These are phyloP conservation scores for Ascochyta clinopodiicola DNA, from an alignment of 2,329 filamentous ascomycete genomes.

Conservation along the genomic window DNA sequence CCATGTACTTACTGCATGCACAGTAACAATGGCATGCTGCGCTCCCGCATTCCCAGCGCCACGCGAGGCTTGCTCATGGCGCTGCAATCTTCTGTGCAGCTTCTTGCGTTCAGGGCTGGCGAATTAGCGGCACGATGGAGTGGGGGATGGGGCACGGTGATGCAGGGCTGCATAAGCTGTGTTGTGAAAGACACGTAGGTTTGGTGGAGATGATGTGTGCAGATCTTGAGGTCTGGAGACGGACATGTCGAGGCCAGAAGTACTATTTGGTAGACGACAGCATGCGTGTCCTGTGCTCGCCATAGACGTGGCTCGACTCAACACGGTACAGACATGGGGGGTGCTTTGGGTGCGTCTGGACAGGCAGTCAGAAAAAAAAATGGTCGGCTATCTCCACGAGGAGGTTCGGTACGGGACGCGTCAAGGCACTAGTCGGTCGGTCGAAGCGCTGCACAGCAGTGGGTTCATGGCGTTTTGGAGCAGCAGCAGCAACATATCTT, in stretches of 20 bases:
- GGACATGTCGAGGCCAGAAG: background rate
- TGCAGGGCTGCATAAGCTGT: slow-evolving; percentile 23
- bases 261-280: background rate
- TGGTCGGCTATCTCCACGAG: slow-evolving; percentile 5
- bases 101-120: slow-evolving; percentile 16
- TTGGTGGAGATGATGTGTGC: slow-evolving; percentile 13
- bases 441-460: slow-evolving; percentile 12
- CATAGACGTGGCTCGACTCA: slow-evolving; percentile 12
- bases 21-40: slow-evolving; percentile 1
- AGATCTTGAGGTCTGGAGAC: slow-evolving; percentile 6
- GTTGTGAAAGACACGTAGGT: slow-evolving; percentile 17
- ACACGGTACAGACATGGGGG: slow-evolving; percentile 6
- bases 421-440: slow-evolving; percentile 11
- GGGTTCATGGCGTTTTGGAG: slow-evolving; percentile 14
- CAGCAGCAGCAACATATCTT: slow-evolving; percentile 7
- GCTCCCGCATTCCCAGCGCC: slow-evolving; percentile 7
- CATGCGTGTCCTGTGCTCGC: slow-evolving; percentile 4
- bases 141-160: slow-evolving; percentile 18
- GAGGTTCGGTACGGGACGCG: slow-evolving; percentile 10
- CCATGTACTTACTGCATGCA: background rate
- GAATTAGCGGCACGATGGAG: slow-evolving; percentile 11
- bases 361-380: slow-evolving; percentile 3
- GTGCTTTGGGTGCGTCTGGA: slow-evolving; percentile 5
- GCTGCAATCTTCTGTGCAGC: slow-evolving; percentile 21
- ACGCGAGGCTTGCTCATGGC: slow-evolving; percentile 10